phyloP scores from a whole-genome alignment of 2,329 filamentous ascomycete species.

The Trichoderma koningii region DNA sequence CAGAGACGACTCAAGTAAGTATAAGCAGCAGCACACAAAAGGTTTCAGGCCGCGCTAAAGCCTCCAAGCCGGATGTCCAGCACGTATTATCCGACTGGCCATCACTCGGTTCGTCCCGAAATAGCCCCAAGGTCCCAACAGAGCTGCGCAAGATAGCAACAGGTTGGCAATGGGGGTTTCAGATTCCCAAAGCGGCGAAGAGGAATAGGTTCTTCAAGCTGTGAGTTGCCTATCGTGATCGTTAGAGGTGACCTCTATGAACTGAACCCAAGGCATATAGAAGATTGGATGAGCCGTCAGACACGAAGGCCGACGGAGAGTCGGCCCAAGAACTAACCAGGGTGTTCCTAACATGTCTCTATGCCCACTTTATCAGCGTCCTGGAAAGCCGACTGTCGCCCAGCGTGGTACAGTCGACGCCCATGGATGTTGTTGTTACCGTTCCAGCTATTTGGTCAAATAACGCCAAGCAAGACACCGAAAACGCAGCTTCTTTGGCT shows the following conservation, averaged over 20 bases:
- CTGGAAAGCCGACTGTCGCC: slow-evolving; percentile 47
- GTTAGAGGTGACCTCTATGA: neutral
- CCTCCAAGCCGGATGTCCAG: slow-evolving; percentile 43
- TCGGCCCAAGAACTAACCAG: slow-evolving; percentile 42
- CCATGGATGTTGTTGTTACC: slow-evolving; percentile 57
- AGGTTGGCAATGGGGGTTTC: slow-evolving; percentile 53
- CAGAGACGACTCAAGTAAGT: slow-evolving; percentile 45
- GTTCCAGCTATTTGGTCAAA: slow-evolving; percentile 63
- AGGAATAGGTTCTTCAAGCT: slow-evolving; percentile 52
- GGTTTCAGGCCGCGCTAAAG: slow-evolving; percentile 32
- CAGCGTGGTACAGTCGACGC: slow-evolving; percentile 46
- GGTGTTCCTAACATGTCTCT: slow-evolving; percentile 51
- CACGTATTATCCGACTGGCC: slow-evolving; percentile 51
- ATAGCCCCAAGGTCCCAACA: slow-evolving; percentile 52
- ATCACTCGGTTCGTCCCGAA: slow-evolving; percentile 38
- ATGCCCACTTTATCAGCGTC: slow-evolving; percentile 50
- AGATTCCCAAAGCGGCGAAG: slow-evolving; percentile 47
- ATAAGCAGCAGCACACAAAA: slow-evolving; percentile 9
- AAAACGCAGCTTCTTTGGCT: slow-evolving; percentile 43
- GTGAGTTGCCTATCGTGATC: slow-evolving; percentile 38
- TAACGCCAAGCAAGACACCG: slow-evolving; percentile 54
- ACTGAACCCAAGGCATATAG: slow-evolving; percentile 30
- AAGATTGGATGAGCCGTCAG: slow-evolving; percentile 42
- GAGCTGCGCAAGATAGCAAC: slow-evolving; percentile 47
- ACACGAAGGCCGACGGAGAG: slow-evolving; percentile 38